Conservation (phyloP, 2,329 filamentous ascomycete species). For the Nemania bipapillata region DNA sequence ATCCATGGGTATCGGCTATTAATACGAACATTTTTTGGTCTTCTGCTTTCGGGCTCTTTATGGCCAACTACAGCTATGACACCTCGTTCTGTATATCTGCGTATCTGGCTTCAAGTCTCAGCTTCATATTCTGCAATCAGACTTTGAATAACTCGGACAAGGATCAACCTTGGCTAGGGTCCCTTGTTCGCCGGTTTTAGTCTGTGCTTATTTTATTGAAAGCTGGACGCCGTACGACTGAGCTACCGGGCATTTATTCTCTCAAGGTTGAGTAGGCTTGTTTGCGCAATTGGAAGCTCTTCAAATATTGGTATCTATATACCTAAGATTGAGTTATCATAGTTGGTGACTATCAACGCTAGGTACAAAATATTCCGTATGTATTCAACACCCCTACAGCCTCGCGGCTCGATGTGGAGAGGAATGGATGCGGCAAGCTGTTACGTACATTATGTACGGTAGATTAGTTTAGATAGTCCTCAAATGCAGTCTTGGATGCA, state of each 20-base stretch:
- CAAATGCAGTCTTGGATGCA: not conserved
- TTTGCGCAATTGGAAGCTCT: not conserved
- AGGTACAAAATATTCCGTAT: not conserved
- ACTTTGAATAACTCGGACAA: no score
- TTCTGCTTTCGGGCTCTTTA: no score
- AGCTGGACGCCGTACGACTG: slow-evolving; percentile 9
- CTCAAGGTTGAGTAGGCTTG: slow-evolving; percentile 4
- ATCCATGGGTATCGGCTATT: no score
- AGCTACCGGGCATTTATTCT: slow-evolving; percentile 10
- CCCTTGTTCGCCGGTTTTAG: not conserved
- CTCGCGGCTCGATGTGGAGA: slow-evolving; percentile 14
- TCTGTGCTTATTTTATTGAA: slow-evolving; percentile 1
- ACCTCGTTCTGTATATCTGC: no score
- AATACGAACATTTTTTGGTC: no score
- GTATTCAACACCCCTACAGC: slow-evolving; percentile 5
- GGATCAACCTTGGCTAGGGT: no score
- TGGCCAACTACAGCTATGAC: no score
- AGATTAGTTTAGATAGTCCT: not conserved
- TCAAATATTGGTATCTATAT: slow-evolving; percentile 9
- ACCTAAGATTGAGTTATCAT: not conserved
- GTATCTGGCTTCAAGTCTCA: no score
- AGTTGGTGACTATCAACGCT: not conserved
- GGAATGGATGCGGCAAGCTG: not conserved
- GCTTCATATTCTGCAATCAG: no score
- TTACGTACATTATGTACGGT: not conserved